Evolutionary conservation across 2,329 filamentous ascomycete species (phyloP), one percentile per base, ranked within the genome.

Genomic region (Huntiella savannae): DNA sequence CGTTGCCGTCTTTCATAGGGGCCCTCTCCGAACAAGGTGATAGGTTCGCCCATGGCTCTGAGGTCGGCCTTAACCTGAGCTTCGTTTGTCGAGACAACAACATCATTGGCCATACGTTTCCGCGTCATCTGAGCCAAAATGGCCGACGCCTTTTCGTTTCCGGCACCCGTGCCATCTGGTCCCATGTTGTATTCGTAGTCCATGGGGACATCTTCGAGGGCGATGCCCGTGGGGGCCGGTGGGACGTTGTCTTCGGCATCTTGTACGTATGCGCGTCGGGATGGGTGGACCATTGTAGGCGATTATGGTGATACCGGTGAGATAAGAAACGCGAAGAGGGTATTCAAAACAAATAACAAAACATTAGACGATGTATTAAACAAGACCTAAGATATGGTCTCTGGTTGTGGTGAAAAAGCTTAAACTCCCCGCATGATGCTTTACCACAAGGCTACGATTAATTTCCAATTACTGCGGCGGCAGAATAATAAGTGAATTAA

Each of bases 81-180:
- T 66, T 98, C 91, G 59, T 95, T 87, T 46, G 92, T 98, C 1
- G 88, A 91, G 3, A 98, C 91, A 10, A 82, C 80, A 54, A 96
- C 83, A 8, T 82, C 81, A 13, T 86, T 86, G 8, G 86, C 87
- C 57, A 85, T 75, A 56, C 86, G 77, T 63, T 94, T 95, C 51
- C 88, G 82, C 56, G 86, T 82, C 61, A 98, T 91, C 59, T 96
- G 87, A 33, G 75, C 79, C 15, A 92, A 67, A 46, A 95, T 78
- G 11, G 83, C 84, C 2, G 84, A 87, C 3, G 85, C 85, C 59
- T 84, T 85, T 58, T 91, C 82, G 4, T 82, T 74, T 5, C 79
- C 74, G 15, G 73, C 70, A 3, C 68, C 63, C 3, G 67, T 67
- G 32, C 75, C 67, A 17, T 79, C 79, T 2, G 40, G 40, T 5